Conservation (phyloP, 1,139 yeast species). For the Blastobotrys malaysiensis region DNA sequence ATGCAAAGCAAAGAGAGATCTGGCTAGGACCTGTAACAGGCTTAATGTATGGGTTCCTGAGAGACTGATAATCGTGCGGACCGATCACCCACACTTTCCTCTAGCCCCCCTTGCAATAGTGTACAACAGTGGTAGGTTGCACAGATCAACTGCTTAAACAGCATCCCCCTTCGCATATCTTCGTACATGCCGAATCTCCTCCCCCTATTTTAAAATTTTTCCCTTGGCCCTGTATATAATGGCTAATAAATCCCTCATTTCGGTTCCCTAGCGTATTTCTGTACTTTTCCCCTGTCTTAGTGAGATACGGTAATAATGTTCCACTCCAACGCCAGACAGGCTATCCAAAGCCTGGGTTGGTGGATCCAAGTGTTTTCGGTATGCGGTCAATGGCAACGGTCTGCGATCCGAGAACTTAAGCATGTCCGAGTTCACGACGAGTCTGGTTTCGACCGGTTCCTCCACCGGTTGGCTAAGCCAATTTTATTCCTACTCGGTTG, state of each 20-base stretch:
- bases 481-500: background rate
- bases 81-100: background rate
- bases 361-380: conserved; percentile 1
- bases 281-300: background rate
- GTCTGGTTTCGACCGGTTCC: background rate
- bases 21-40: no score
- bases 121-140: background rate
- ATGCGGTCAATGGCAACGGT: conserved; percentile 1
- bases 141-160: background rate
- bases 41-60: no score
- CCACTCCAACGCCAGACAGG: background rate
- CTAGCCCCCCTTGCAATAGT: background rate
- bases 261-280: background rate
- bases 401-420: conserved; percentile 1
- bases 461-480: background rate
- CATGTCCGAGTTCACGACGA: conserved; percentile 1
- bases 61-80: background rate
- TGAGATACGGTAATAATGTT: background rate
- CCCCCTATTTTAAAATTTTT: background rate
- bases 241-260: background rate
- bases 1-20: no score
- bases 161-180: background rate
- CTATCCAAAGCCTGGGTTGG: background rate
- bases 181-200: background rate
- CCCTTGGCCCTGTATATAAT: background rate